Evolutionary conservation across 2,329 filamentous ascomycete species (phyloP).

Genomic region (Aspergillus hortae): DNA sequence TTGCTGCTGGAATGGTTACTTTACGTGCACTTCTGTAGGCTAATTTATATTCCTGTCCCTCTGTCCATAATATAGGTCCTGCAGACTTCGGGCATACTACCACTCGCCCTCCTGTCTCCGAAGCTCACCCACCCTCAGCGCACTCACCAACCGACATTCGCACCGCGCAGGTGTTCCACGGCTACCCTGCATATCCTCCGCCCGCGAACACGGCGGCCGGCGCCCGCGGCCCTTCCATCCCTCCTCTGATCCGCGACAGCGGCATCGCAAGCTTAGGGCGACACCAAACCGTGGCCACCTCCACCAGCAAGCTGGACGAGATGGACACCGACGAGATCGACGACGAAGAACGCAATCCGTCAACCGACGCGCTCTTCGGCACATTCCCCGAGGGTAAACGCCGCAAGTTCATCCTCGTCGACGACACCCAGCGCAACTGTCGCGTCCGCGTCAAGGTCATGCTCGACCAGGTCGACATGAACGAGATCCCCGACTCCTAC

Average conservation of each 20-base stretch:
- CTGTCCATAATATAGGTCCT: slow-evolving; percentile 33
- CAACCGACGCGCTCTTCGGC: slow-evolving; percentile 71
- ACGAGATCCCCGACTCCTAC: slow-evolving; percentile 94
- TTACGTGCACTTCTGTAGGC: slow-evolving; percentile 36
- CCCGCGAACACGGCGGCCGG: slow-evolving; percentile 50
- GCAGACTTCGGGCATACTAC: slow-evolving; percentile 46
- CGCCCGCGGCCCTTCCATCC: slow-evolving; percentile 57
- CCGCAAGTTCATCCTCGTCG: slow-evolving; percentile 94
- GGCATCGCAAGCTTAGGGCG: slow-evolving; percentile 45
- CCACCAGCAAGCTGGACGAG: slow-evolving; percentile 22
- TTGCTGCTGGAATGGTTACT: slow-evolving; percentile 9
- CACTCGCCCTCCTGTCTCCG: slow-evolving; percentile 62
- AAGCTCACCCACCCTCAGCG: slow-evolving; percentile 43
- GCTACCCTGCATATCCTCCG: slow-evolving; percentile 64
- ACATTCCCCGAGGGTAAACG: slow-evolving; percentile 86
- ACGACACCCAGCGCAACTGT: slow-evolving; percentile 76
- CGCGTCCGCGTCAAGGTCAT: slow-evolving; percentile 86
- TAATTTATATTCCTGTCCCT: slow-evolving; percentile 29
- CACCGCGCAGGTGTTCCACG: slow-evolving; percentile 69
- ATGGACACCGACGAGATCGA: slow-evolving; percentile 16
- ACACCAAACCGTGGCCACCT: slow-evolving; percentile 32
- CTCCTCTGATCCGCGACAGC: slow-evolving; percentile 58
- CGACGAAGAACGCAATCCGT: slow-evolving; percentile 28
- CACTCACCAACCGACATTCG: slow-evolving; percentile 64
- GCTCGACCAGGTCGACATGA: slow-evolving; percentile 88